Evolutionary conservation across 2,329 filamentous ascomycete genomes (phyloP).

Genomic region (Microdochium nivale): DNA sequence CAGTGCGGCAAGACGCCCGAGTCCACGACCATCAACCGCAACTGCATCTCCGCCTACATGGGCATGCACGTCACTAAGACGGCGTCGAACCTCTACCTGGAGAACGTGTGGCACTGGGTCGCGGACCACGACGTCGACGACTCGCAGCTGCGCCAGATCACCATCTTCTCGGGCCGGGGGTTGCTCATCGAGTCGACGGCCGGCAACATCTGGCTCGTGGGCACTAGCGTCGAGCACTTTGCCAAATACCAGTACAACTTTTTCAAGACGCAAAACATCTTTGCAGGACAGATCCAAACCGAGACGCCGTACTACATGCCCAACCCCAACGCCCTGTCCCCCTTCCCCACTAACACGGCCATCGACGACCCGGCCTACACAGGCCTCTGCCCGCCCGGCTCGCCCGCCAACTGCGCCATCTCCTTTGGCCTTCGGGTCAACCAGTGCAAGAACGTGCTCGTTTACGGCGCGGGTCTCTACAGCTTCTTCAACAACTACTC

Average conservation of each 20-base stretch:
- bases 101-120: constrained; percentile 35
- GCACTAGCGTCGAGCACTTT: constrained; percentile 57
- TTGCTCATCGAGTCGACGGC: constrained; percentile 35
- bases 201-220: constrained; percentile 51
- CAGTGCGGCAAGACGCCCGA: constrained; percentile 44
- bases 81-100: constrained; percentile 28
- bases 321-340: constrained; percentile 47
- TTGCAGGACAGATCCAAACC: constrained; percentile 57
- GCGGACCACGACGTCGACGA: constrained; percentile 44
- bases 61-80: constrained; percentile 30
- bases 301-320: constrained; percentile 68
- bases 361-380: constrained; percentile 46
- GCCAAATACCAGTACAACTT: constrained; percentile 64
- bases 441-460: constrained; percentile 41
- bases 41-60: constrained; percentile 33
- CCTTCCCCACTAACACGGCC: constrained; percentile 37
- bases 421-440: constrained; percentile 60
- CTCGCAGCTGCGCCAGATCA: constrained; percentile 31
- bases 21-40: constrained; percentile 14
- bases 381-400: constrained; percentile 24
- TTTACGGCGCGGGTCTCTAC: constrained; percentile 57
- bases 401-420: constrained; percentile 35
- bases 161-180: constrained; percentile 39
- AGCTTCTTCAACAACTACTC: constrained; percentile 60
- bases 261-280: constrained; percentile 48